A percentile compares a stretch with the other conserved stretches of the same genome.
Evolutionary conservation across 2,329 filamentous ascomycete species (phyloP).

Genomic region (Escovopsis sp.): DNA sequence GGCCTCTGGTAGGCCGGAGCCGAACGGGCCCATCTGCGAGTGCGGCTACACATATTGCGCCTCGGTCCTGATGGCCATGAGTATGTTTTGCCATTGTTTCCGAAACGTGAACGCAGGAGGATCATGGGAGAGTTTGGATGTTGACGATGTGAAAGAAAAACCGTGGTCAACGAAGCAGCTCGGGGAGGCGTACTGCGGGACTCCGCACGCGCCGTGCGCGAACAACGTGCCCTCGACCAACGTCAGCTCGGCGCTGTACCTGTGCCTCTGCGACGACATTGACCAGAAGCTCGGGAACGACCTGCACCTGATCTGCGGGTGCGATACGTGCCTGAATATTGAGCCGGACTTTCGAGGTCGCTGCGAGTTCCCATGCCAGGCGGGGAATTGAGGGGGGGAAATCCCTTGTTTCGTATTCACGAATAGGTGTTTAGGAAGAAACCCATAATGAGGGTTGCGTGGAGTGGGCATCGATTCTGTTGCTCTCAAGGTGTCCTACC

Average conservation of each 20-base stretch:
- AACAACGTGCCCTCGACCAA: constrained; percentile 16
- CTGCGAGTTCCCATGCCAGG: constrained; percentile 22
- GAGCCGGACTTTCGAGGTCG: constrained; percentile 25
- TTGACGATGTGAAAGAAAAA: constrained; percentile 12
- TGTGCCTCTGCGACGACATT: constrained; percentile 22
- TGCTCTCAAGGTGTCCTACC: too few species aligned
- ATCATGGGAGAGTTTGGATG: background rate
- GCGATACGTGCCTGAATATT: constrained; percentile 24
- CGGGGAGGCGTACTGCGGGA: constrained; percentile 22
- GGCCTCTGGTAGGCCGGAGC: constrained; percentile 7
- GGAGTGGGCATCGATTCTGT: too few species aligned
- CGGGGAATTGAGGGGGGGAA: constrained; percentile 9
- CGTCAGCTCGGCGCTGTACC: constrained; percentile 20
- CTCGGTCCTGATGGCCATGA: constrained; percentile 22
- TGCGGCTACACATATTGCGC: constrained; percentile 29
- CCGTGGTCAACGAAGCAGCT: constrained; percentile 21
- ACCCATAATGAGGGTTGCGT: too few species aligned
- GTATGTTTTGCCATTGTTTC: constrained; percentile 9
- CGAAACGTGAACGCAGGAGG: background rate
- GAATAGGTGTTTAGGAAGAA: too few species aligned
- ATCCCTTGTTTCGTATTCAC: too few species aligned
- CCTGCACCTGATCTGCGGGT: constrained; percentile 25
- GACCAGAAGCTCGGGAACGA: constrained; percentile 19
- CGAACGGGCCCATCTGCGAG: constrained; percentile 22
- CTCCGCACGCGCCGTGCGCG: constrained; percentile 20